Evolutionary conservation across 2,329 filamentous ascomycete species (phyloP), one percentile per base, ranked within the genome.

Genomic region (Beauveria sp.): DNA sequence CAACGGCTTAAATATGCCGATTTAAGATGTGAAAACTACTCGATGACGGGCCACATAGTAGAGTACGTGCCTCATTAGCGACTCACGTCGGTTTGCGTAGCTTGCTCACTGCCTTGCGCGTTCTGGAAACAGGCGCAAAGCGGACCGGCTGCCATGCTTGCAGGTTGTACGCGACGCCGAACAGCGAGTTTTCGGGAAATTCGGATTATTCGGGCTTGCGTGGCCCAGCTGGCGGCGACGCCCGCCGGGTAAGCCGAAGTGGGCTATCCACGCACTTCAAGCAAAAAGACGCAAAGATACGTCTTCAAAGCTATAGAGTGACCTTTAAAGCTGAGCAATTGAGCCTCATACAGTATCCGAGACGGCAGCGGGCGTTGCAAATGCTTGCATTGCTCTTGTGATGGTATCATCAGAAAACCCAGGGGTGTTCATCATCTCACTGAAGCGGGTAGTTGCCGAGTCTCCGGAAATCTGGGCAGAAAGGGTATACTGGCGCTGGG

Each of bases 401-500:
- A 87, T 69, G 2, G 76, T 70, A 18, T 78, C 75, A 5, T 71
- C 66, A 0, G 80, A 73, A 60, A 86, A 77, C 0, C 83, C 83
- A 3, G 76, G 75, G 10, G 76, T 69, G 43, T 73, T 70, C 24
- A 84, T 70, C 70, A 82, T 75, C 48, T 73, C 73, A 56, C 72
- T 71, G 58, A 85, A 79, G 63, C 75, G 72, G 16, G 76, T 69
- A 3, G 69, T 68, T 8, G 73, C 67, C 22, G 78, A 63, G 46
- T 78, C 74, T 1, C 74, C 69, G 16, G 78, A 77, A n/a, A 92
- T 76, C 71, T 90, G 87, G 14, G 85, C 77, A 18, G 81, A 87
- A 64, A 91, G 80, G 4, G 81, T 82, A 70, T 93, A 91, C 65
- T 81, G 83, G 45, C 83, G 79, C 64, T 83, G 81, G 55, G 82